A percentile compares a stretch with the other conserved stretches of the same genome.
These are phyloP conservation scores for Tanacetum coccineum DNA, from an alignment of 129 eudicot species.

Conservation along the genomic window DNA sequence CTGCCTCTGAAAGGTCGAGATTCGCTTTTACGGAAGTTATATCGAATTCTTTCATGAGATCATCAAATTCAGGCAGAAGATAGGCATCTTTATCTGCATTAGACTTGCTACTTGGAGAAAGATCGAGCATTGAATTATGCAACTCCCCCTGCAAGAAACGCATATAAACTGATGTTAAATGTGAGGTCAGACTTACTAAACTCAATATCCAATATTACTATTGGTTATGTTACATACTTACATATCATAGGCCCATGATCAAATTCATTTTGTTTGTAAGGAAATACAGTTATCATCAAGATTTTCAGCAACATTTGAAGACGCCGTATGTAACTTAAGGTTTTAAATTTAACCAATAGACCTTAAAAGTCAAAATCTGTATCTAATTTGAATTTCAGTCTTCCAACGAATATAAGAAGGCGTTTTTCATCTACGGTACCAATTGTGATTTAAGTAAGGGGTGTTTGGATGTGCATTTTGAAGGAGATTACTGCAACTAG, in stretches of 20 bases:
- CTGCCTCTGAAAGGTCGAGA: conserved; percentile 26
- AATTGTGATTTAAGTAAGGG: not conserved
- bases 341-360: not conserved
- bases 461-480: not conserved
- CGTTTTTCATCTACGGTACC: not conserved
- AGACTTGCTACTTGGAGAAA: conserved; percentile 3
- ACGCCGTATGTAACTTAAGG: not conserved
- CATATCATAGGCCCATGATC: not conserved
- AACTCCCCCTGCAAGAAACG: conserved; percentile 38
- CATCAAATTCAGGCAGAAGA: conserved; percentile 63
- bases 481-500: not conserved
- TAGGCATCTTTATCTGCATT: conserved; percentile 45
- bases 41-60: conserved; percentile 59
- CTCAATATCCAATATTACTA: too few species aligned
- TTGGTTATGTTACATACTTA: not conserved
- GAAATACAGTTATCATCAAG: not conserved
- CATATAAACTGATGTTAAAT: too few species aligned
- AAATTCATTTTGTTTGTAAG: not conserved
- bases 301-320: too few species aligned
- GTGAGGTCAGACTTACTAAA: too few species aligned
- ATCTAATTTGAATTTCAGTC: conserved; percentile 6
- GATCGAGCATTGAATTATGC: conserved; percentile 13
- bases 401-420: not conserved
- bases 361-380: conserved; percentile 16
- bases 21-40: conserved; percentile 21